Conservation (phyloP, 495 filamentous ascomycete genomes). For the Hypoxylon perforatum region DNA sequence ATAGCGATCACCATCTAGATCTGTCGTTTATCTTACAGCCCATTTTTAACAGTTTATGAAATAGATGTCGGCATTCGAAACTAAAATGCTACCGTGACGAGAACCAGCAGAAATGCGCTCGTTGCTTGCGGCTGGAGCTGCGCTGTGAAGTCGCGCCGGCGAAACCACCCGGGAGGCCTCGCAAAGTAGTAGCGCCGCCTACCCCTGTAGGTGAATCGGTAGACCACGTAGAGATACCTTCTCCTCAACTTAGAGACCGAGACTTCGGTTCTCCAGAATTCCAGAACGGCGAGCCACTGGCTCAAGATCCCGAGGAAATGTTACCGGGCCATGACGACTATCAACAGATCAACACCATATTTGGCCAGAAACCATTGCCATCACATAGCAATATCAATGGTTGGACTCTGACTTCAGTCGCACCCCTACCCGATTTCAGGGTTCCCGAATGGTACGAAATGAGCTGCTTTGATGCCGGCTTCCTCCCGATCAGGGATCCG, state of each 20-base stretch:
- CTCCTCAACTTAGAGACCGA: not conserved
- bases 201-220: not conserved
- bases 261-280: not conserved
- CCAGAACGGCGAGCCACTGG: not conserved
- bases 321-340: not conserved
- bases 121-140: constrained; percentile 33
- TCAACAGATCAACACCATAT: not conserved
- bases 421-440: constrained; percentile 7
- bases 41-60: constrained; percentile 7
- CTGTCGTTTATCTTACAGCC: not conserved
- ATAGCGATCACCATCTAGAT: not conserved
- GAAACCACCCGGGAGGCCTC: constrained; percentile 32
- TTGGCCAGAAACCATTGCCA: not conserved
- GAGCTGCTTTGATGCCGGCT: not conserved
- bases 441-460: constrained; percentile 20
- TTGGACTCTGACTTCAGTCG: not conserved
- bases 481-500: constrained; percentile 10
- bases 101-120: constrained; percentile 29
- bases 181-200: constrained; percentile 12
- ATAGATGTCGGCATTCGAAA: constrained; percentile 33
- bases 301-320: not conserved
- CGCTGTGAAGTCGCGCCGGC: constrained; percentile 34
- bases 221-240: not conserved
- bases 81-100: constrained; percentile 32
- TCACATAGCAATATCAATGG: not conserved